These are phyloP conservation scores for Teratosphaeria zuluensis DNA, from an alignment of 2,329 filamentous ascomycete genomes.

Conservation along the genomic window DNA sequence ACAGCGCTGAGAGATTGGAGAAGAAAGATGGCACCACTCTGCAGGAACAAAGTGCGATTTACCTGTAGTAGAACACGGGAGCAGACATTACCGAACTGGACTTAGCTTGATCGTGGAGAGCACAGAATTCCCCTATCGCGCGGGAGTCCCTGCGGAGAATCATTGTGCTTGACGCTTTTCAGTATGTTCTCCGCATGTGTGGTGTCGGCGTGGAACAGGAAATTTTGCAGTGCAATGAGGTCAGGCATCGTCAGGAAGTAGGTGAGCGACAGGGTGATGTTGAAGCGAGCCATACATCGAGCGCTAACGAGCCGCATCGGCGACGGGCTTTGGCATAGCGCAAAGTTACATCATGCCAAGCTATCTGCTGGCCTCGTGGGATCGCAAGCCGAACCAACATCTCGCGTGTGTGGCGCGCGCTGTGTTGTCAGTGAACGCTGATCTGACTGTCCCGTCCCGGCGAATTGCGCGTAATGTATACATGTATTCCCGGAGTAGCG, in stretches of 20 bases:
- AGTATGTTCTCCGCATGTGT: neutral
- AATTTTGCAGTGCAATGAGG: neutral
- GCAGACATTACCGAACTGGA: neutral
- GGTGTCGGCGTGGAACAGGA: neutral
- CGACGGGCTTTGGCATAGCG: neutral
- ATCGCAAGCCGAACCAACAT: neutral
- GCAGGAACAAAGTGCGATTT: neutral
- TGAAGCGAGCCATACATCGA: neutral
- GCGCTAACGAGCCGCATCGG: neutral
- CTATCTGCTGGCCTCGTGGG: neutral
- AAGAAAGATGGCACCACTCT: neutral
- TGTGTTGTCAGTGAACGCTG: neutral
- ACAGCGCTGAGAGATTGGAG: neutral
- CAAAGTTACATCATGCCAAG: neutral
- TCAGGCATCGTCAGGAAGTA: neutral
- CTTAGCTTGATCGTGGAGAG: neutral
- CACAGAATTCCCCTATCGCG: neutral
- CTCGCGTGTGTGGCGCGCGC: neutral
- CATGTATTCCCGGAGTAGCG: neutral
- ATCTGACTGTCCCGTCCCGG: neutral
- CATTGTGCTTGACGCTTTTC: neutral
- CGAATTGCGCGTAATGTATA: neutral
- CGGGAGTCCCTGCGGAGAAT: neutral
- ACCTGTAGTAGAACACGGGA: neutral
- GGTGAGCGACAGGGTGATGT: neutral